These are phyloP conservation scores for Pterulicium gracile DNA, from an alignment of 1,284 basidiomycete species.

Conservation along the genomic window DNA sequence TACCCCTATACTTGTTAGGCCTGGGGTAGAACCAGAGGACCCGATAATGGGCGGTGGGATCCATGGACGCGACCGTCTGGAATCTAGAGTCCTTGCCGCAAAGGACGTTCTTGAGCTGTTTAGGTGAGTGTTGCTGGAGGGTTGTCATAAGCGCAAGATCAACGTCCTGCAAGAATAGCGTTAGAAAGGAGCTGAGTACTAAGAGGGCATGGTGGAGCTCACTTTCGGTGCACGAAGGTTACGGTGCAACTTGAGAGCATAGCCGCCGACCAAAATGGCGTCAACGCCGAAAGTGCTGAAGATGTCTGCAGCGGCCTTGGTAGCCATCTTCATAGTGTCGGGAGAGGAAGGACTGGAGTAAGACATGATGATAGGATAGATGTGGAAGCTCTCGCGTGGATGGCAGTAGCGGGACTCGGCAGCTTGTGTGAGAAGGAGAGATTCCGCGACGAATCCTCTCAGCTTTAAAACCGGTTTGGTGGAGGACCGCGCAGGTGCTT, in stretches of 20 bases:
- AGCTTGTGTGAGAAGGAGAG: too few species aligned
- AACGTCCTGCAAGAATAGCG: background rate
- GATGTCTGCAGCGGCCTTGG: background rate
- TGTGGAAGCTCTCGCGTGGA: too few species aligned
- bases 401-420: too few species aligned
- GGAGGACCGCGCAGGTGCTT: too few species aligned
- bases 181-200: background rate
- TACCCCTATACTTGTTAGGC: background rate
- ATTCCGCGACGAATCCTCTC: too few species aligned
- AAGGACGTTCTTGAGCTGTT: background rate
- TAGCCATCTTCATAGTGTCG: background rate
- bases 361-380: too few species aligned
- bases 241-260: background rate
- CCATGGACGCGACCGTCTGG: background rate
- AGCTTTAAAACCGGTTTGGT: too few species aligned
- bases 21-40: background rate
- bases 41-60: background rate
- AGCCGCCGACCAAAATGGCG: background rate
- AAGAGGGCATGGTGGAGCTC: background rate
- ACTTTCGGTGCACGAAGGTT: background rate
- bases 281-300: background rate
- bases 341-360: too few species aligned
- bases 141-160: background rate
- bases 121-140: background rate
- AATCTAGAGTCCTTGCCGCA: background rate